Conservation (phyloP, 371 early-diverging fungal genomes). For the Blakeslea trispora region DNA sequence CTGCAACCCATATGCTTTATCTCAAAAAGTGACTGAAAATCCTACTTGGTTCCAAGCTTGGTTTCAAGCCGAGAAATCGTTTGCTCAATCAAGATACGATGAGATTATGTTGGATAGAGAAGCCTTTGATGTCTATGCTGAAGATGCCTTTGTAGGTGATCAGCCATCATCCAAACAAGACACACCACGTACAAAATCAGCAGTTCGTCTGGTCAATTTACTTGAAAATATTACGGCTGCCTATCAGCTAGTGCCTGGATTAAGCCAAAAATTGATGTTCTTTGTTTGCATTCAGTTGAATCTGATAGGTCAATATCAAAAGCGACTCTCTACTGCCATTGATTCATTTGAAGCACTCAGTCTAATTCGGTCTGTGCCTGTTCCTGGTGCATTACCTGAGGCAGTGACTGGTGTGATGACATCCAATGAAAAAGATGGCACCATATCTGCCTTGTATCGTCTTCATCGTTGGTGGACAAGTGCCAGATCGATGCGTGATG, state of each 20-base stretch:
- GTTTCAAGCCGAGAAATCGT: conserved; percentile 71
- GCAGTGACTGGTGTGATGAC: conserved; percentile 51
- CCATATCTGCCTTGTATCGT: conserved; percentile 44
- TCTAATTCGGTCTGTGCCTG: conserved; percentile 50
- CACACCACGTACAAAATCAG: conserved; percentile 52
- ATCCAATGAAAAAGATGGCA: conserved; percentile 34
- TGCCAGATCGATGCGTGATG: conserved; percentile 37
- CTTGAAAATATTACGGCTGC: conserved; percentile 62
- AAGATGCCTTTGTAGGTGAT: conserved; percentile 41
- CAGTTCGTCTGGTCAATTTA: conserved; percentile 56
- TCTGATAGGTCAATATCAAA: conserved; percentile 51
- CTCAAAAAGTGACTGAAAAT: conserved; percentile 57
- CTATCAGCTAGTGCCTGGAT: conserved; percentile 40
- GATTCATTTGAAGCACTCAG: conserved; percentile 56
- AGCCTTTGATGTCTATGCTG: conserved; percentile 63
- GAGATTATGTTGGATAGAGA: conserved; percentile 61
- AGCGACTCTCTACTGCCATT: conserved; percentile 46
- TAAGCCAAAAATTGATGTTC: conserved; percentile 50
- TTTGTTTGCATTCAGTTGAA: conserved; percentile 55
- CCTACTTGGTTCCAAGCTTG: conserved; percentile 66
- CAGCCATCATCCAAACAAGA: background rate
- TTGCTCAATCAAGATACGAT: conserved; percentile 59
- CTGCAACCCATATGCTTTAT: conserved; percentile 48
- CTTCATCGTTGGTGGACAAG: conserved; percentile 59
- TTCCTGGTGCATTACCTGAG: conserved; percentile 55